Evolutionary conservation across 345 rosid genomes (phyloP).

Genomic region (Sisymbrium altissimum): DNA sequence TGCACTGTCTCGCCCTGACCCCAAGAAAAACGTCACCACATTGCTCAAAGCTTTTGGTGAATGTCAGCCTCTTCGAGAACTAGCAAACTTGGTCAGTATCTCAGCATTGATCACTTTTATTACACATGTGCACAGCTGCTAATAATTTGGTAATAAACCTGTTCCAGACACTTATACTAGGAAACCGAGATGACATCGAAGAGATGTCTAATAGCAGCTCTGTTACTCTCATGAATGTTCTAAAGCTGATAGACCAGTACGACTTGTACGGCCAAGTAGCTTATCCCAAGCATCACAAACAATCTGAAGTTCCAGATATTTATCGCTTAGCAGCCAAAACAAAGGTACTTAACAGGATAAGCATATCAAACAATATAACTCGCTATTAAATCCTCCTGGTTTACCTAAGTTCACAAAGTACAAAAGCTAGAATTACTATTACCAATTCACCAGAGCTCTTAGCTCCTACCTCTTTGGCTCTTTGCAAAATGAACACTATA

Average conservation of each 20-base stretch:
- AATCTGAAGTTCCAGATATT: slow-evolving; percentile 88
- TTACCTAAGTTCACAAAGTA: slow-evolving; percentile 2
- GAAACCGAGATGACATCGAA: slow-evolving; percentile 93
- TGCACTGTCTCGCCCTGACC: slow-evolving; percentile 89
- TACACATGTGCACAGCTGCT: neutral
- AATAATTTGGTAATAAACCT: slow-evolving; percentile 43
- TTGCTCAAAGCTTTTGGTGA: slow-evolving; percentile 93
- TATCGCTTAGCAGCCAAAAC: slow-evolving; percentile 91
- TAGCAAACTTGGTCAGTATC: slow-evolving; percentile 74
- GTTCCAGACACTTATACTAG: slow-evolving; percentile 81
- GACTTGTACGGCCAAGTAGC: slow-evolving; percentile 96
- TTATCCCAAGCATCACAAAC: slow-evolving; percentile 96
- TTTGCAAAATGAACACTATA: slow-evolving; percentile 29
- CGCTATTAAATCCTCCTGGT: neutral
- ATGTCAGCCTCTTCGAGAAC: slow-evolving; percentile 72
- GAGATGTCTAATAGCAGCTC: slow-evolving; percentile 83
- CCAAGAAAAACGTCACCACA: slow-evolving; percentile 85
- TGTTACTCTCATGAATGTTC: slow-evolving; percentile 73
- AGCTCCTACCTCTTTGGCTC: slow-evolving; percentile 20
- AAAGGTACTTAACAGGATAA: slow-evolving; percentile 56
- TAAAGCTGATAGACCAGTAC: slow-evolving; percentile 88
- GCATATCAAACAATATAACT: neutral
- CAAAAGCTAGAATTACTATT: neutral
- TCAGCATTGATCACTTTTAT: neutral
- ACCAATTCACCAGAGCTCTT: neutral